A percentile compares a stretch with the other conserved stretches of the same genome.
These are phyloP conservation scores for Colletotrichum sp. DNA, from an alignment of 2,329 filamentous ascomycete genomes.

Conservation along the genomic window DNA sequence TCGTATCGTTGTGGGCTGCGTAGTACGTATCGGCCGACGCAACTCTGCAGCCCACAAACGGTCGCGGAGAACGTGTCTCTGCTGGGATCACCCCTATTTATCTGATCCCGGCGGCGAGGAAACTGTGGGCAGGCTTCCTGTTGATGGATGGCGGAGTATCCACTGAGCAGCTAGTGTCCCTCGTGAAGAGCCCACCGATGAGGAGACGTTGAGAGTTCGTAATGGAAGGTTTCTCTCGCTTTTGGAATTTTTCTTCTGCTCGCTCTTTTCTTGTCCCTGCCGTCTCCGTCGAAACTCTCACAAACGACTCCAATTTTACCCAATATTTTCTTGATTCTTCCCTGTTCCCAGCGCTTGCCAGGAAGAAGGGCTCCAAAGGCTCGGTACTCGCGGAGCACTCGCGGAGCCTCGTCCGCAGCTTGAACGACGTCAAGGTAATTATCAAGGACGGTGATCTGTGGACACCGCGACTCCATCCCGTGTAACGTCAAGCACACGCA, in stretches of 20 bases:
- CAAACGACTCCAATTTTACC: slow-evolving; percentile 2
- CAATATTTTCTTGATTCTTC: background rate
- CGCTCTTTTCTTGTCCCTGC: background rate
- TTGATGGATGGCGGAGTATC: background rate
- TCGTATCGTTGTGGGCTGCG: background rate
- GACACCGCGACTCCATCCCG: background rate
- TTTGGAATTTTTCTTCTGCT: background rate
- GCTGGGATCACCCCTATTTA: slow-evolving; percentile 7
- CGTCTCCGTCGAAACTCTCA: background rate
- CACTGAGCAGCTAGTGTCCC: background rate
- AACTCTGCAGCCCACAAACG: background rate
- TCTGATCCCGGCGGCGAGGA: background rate
- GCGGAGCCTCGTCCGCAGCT: slow-evolving; percentile 11
- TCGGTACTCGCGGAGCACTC: slow-evolving; percentile 19
- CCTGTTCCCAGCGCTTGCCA: slow-evolving; percentile 5
- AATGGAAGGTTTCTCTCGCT: background rate
- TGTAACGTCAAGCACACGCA: slow-evolving; percentile 8
- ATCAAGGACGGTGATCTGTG: slow-evolving; percentile 20
- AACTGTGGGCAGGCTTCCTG: background rate
- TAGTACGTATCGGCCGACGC: slow-evolving; percentile 4
- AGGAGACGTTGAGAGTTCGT: slow-evolving; percentile 13
- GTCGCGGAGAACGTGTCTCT: slow-evolving; percentile 12
- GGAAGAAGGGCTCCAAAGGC: slow-evolving; percentile 13
- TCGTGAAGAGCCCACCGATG: background rate
- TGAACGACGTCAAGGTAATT: slow-evolving; percentile 20